Conservation (phyloP, 257 asterid species). For the Misopates orontium region DNA sequence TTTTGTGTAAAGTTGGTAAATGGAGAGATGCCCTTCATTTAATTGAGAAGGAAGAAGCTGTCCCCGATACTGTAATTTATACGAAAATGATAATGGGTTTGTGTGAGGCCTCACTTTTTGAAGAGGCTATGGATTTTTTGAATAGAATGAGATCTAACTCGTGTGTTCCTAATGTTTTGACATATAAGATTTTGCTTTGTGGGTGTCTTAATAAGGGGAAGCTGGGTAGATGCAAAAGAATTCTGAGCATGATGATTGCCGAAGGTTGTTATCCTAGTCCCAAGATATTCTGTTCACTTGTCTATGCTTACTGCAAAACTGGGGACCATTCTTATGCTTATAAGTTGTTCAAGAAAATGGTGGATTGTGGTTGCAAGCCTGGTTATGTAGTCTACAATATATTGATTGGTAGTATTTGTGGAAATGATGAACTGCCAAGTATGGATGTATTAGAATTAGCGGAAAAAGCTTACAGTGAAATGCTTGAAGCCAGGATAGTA, state of each 20-base stretch:
- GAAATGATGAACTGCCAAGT: conserved; percentile 64
- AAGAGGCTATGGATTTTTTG: conserved; percentile 93
- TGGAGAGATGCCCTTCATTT: conserved; percentile 84
- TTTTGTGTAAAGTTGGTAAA: conserved; percentile 74
- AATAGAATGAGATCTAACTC: conserved; percentile 69
- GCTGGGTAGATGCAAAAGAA: conserved; percentile 83
- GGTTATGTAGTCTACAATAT: conserved; percentile 87
- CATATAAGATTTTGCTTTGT: conserved; percentile 74
- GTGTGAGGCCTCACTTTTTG: conserved; percentile 88
- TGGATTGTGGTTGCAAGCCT: conserved; percentile 67
- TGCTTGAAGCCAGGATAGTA: conserved; percentile 60
- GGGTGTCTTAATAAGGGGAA: conserved; percentile 81
- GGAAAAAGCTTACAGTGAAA: conserved; percentile 73
- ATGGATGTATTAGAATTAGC: conserved; percentile 64
- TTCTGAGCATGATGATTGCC: conserved; percentile 83
- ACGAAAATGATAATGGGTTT: conserved; percentile 86
- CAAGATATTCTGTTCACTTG: conserved; percentile 78
- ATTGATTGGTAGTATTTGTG: conserved; percentile 83
- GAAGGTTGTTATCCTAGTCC: conserved; percentile 95
- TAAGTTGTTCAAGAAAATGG: conserved; percentile 85
- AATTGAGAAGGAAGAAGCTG: conserved; percentile 80
- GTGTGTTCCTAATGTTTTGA: conserved; percentile 77
- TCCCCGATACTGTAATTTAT: conserved; percentile 71
- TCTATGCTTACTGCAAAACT: conserved; percentile 74
- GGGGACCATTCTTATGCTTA: conserved; percentile 77